A percentile compares a stretch with the other conserved stretches of the same genome.
Conservation (phyloP, 208 protist genomes). For the Acanthamoeba royreba region DNA sequence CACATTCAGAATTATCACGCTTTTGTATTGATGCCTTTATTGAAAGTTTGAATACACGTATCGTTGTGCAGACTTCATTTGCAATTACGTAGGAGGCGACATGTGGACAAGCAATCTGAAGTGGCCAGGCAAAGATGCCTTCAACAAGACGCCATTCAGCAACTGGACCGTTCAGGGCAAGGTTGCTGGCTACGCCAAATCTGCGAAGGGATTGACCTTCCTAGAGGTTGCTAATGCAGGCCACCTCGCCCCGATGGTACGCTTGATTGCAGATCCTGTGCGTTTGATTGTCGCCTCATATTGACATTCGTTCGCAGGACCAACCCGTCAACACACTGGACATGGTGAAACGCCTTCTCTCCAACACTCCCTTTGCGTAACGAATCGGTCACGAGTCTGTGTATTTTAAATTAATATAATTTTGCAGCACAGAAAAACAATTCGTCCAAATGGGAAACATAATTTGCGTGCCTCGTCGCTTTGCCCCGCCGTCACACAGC, state of each 20-base stretch:
- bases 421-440: too few species aligned
- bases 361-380: not conserved
- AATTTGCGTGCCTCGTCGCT: too few species aligned
- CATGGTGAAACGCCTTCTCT: not conserved
- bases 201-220: not conserved
- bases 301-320: not conserved
- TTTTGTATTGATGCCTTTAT: not conserved
- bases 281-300: not conserved
- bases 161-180: not conserved
- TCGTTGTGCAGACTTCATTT: not conserved
- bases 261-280: not conserved
- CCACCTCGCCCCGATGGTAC: slow-evolving; percentile 2
- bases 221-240: not conserved
- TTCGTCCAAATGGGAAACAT: too few species aligned
- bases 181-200: not conserved
- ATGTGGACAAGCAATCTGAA: not conserved
- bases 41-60: not conserved
- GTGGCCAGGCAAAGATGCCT: not conserved
- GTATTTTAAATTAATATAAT: too few species aligned
- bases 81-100: slow-evolving; percentile 23
- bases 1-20: not conserved
- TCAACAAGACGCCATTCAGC: not conserved
- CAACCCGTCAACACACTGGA: not conserved
- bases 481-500: too few species aligned
- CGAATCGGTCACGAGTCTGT: too few species aligned